These are phyloP conservation scores for Fusarium sp. DNA, from an alignment of 2,329 filamentous ascomycete species.

Conservation along the genomic window DNA sequence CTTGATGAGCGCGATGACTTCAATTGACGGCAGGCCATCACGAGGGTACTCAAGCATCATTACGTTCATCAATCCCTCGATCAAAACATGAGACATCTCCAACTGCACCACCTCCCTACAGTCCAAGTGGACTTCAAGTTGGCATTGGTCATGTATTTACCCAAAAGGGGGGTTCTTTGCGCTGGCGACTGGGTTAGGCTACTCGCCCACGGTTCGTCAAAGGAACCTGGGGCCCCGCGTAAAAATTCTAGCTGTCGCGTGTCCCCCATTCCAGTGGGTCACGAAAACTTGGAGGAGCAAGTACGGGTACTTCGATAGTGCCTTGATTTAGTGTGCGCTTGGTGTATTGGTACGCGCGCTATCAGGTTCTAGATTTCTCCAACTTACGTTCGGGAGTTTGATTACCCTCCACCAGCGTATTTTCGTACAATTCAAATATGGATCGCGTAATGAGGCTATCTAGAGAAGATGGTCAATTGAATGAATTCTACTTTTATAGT, in stretches of 20 bases:
- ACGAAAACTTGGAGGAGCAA: not conserved
- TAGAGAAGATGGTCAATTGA: not conserved
- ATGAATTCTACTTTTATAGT: too few relatives aligned
- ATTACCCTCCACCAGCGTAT: not conserved
- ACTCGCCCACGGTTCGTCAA: not conserved
- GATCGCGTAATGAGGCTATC: not conserved
- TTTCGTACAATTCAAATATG: not conserved
- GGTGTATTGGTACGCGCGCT: not conserved
- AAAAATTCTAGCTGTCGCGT: slow-evolving; percentile 22
- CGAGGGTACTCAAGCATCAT: not conserved
- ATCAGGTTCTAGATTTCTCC: not conserved
- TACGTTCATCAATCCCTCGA: not conserved
- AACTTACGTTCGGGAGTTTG: not conserved
- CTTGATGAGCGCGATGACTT: not conserved
- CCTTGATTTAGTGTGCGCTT: accelerated
- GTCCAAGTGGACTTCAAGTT: slow-evolving; percentile 7
- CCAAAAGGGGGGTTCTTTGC: slow-evolving; percentile 15
- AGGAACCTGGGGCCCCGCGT: slow-evolving; percentile 29
- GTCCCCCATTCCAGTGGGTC: slow-evolving; percentile 21
- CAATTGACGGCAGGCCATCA: not conserved
- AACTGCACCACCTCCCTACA: slow-evolving; percentile 1
- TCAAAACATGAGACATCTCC: slow-evolving; percentile 5
- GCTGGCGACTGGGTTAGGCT: not conserved
- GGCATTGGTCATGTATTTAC: slow-evolving; percentile 14
- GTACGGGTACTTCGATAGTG: not conserved